Conservation (phyloP, 2,329 filamentous ascomycete genomes). For the Talaromyces sp. region DNA sequence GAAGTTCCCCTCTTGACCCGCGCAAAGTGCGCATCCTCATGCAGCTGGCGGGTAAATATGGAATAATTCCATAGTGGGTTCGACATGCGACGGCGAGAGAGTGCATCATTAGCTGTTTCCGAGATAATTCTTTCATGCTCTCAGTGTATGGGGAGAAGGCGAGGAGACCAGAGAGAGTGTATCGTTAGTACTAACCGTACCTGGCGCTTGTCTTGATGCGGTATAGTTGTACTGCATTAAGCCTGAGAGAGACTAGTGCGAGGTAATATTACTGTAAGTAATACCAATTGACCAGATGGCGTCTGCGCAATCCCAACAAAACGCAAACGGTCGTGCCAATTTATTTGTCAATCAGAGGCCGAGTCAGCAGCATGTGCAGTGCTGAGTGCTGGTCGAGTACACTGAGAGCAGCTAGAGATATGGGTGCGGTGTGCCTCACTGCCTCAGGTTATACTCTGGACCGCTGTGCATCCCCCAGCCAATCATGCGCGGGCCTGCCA, state of each 20-base stretch:
- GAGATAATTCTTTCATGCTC: not conserved
- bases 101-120: constrained; percentile 5
- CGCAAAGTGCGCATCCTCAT: constrained; percentile 1
- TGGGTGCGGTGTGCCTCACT: not conserved
- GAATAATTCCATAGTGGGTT: not conserved
- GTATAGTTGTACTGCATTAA: not conserved
- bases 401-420: not conserved
- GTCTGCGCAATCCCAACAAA: constrained; percentile 14
- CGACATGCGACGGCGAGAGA: constrained; percentile 7
- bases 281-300: not conserved
- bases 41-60: constrained; percentile 4
- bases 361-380: constrained; percentile 16
- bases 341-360: constrained; percentile 16
- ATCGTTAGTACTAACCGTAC: not conserved
- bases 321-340: not conserved
- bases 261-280: not conserved
- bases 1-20: constrained; percentile 6
- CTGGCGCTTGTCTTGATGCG: constrained; percentile 1
- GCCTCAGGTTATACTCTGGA: not conserved
- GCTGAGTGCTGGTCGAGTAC: not conserved
- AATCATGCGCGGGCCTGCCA: constrained; percentile 15
- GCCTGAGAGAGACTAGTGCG: not conserved
- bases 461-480: not conserved
- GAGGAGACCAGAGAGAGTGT: not conserved
- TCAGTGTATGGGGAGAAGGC: not conserved